Evolutionary conservation across 2,329 filamentous ascomycete genomes (phyloP).

Genomic region (Fusarium nodosum): DNA sequence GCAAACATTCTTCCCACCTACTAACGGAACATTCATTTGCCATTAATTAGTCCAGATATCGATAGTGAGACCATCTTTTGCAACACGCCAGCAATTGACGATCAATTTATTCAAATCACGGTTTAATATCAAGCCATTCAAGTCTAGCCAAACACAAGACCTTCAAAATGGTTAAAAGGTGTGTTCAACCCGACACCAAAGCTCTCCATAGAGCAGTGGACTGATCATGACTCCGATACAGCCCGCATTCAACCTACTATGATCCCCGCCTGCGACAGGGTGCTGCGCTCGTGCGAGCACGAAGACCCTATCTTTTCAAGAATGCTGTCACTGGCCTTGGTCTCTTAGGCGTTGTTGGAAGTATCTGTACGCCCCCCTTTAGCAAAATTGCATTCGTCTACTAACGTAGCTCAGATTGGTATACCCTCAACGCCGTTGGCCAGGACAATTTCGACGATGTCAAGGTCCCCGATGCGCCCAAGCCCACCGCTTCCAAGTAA

Average conservation of each 20-base stretch:
- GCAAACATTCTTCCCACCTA: slow-evolving; percentile 43
- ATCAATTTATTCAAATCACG: slow-evolving; percentile 5
- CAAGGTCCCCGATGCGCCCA: slow-evolving; percentile 82
- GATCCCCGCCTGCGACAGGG: slow-evolving; percentile 87
- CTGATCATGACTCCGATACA: slow-evolving; percentile 52
- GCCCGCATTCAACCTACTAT: slow-evolving; percentile 82
- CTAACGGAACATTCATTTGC: slow-evolving; percentile 24
- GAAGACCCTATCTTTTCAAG: slow-evolving; percentile 91
- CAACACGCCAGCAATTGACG: slow-evolving; percentile 20
- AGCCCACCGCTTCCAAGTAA: slow-evolving; percentile 59
- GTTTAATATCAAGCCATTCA: background rate
- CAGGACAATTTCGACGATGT: slow-evolving; percentile 99
- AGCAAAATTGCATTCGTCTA: slow-evolving; percentile 1
- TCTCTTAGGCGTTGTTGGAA: slow-evolving; percentile 80
- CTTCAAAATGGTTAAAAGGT: slow-evolving; percentile 46
- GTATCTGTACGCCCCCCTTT: slow-evolving; percentile 84
- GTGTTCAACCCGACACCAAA: slow-evolving; percentile 15
- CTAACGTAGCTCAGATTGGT: slow-evolving; percentile 61
- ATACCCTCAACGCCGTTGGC: slow-evolving; percentile 84
- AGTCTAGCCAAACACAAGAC: background rate
- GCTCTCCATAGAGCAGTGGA: slow-evolving; percentile 19
- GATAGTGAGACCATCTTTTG: slow-evolving; percentile 24
- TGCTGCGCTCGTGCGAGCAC: slow-evolving; percentile 89
- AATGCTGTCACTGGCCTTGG: slow-evolving; percentile 86
- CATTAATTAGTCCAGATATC: slow-evolving; percentile 11